Conservation (phyloP, 179 eudicot species). For the Silene coronaria region DNA sequence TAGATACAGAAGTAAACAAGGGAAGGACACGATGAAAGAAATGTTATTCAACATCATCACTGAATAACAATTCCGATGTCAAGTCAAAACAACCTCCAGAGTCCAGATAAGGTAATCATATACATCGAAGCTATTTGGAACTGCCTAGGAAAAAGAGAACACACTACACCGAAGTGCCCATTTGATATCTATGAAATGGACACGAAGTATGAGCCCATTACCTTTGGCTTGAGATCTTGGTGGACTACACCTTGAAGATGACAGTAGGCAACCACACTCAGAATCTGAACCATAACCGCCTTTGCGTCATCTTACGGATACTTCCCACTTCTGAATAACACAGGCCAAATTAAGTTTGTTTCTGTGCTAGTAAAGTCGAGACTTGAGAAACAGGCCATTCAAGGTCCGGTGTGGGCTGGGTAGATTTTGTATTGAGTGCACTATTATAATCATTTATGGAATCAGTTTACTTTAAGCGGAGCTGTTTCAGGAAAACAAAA, state of each 20-base stretch:
- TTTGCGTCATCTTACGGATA: conserved; percentile 90
- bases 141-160: not conserved
- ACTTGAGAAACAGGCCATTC: not conserved
- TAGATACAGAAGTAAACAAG: too few relatives aligned
- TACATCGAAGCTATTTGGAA: not conserved
- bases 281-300: conserved; percentile 73
- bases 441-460: not conserved
- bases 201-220: conserved; percentile 18
- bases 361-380: not conserved
- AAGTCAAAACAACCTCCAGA: too few relatives aligned
- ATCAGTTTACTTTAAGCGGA: not conserved
- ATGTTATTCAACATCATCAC: too few relatives aligned
- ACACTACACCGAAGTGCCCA: not conserved
- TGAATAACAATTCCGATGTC: too few relatives aligned
- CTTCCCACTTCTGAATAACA: conserved; percentile 70
- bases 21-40: too few relatives aligned
- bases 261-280: conserved; percentile 75
- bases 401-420: not conserved
- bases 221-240: conserved; percentile 93
- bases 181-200: not conserved
- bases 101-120: too few relatives aligned
- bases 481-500: not conserved
- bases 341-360: conserved; percentile 11
- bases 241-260: conserved; percentile 95
- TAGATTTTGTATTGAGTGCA: not conserved